Evolutionary conservation across 2,329 filamentous ascomycete genomes (phyloP), one percentile per base, ranked within the genome.

Genomic region (Fusarium xylarioides): DNA sequence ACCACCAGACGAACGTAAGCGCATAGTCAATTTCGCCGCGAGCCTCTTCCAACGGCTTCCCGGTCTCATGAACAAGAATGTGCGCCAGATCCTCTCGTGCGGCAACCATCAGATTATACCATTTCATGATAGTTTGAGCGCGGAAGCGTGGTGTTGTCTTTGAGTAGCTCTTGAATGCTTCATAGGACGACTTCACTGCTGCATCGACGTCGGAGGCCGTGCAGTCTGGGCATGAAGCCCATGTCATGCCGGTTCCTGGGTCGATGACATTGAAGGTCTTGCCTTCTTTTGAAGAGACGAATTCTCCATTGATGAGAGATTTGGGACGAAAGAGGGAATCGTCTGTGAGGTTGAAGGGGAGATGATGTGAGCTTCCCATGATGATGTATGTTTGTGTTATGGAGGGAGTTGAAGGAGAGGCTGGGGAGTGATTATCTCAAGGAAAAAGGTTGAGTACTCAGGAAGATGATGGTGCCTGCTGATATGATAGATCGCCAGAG

Each of bases 11-110:
- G 75, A 90, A 89, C 1, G 83, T 81, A 0, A 84, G 78, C 2
- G 86, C 86, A 69, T 90, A 90, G 76, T 89, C 87, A 38, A 91
- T 79, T 74, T 91, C 89, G 7, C 83, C 87, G 10, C 83, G 79
- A 0, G 89, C 84, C 74, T 91, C 88, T 21, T 82, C 79, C 0
- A 89, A 79, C 1, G 89, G 87, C 74, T 90, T 90, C 7, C 89
- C 89, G 0, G 87, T 90, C 78, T 91, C 87, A 66, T 82, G 78
- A 4, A 82, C 81, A 4, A 85, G 70, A 23, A 85, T 76, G 34
- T 69, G 79, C 4, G 83, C 83, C 7, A 86, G 69, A 62, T 86
- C 84, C 15, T 82, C 77, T n/a, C 79, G 75, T 5, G 80, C 75
- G 0, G 66, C 77, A 1, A 76, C 54, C 54, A 85, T 82, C 7